Evolutionary conservation across 345 rosid species (phyloP), one percentile per base, ranked within the genome.

Genomic region (Populus deltoides): DNA sequence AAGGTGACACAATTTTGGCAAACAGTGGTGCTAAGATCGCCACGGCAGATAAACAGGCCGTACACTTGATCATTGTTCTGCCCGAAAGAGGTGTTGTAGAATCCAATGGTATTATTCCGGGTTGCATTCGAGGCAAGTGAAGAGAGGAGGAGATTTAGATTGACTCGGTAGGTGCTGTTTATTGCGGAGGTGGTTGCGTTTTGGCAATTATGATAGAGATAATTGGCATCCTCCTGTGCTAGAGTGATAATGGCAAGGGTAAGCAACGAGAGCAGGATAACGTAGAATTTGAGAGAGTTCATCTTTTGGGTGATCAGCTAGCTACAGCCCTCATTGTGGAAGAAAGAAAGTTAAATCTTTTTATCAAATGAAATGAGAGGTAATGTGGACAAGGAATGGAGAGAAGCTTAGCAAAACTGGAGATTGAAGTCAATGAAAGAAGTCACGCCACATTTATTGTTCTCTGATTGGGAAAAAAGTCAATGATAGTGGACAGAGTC

Each of bases 1-100:
- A 22, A 57, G 7, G 6, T n/a, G 12, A 86, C 86, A 22, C 92
- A 91, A 16, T 70, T 71, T 29, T 39, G 69, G 73, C 90, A 91
- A 11, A 18, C 13, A 6, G 62, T 57, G 3, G 74, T 13, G 47
- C n/a, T 25, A 2, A 63, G 3, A 61, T 84, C 77, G 11, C 80
- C 78, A 5, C 80, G 63, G 78, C 84, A 84, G 5, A 78, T 62
- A 33, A 75, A 72, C 13, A 67, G 36, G n/a, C 70, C 84, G 22
- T 75, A 75, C 5, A 78, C 82, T 3, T 2, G 25, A n/a, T 73
- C 71, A 3, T 33, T 31, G 20, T 49, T 53, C 24, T 3, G 24
- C n/a, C 78, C 75, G 0, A 2, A n/a, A 36, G 72, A 65, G 16
- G n/a, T 24, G 77, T 55, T 20, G 75, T 41, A 55, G 70, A 80